A percentile compares a stretch with the other conserved stretches of the same genome.
Conservation (phyloP, 2,329 filamentous ascomycete species). For the Penicillium sp. region DNA sequence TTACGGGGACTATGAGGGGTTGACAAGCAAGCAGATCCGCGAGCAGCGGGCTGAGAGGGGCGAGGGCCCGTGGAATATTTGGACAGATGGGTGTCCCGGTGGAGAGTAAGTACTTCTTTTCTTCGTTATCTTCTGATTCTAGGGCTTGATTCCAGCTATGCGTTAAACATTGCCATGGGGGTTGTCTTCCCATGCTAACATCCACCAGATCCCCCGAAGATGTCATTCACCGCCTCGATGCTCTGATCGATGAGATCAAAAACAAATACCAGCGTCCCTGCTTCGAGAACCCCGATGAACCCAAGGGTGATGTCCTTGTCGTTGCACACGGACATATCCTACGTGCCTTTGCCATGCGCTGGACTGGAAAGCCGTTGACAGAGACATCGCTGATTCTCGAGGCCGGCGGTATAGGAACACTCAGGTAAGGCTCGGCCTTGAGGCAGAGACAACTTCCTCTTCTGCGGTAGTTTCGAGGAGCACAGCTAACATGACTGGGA, state of each 20-base stretch:
- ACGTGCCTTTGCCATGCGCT: slow-evolving; percentile 81
- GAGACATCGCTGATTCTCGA: slow-evolving; percentile 82
- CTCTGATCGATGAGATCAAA: slow-evolving; percentile 72
- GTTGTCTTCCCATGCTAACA: neutral
- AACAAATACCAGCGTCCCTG: slow-evolving; percentile 61
- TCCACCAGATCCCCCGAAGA: slow-evolving; percentile 65
- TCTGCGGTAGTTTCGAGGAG: neutral
- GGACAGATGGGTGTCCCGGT: slow-evolving; percentile 80
- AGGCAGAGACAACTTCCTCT: neutral
- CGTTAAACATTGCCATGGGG: neutral
- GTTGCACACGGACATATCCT: slow-evolving; percentile 91
- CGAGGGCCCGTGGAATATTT: slow-evolving; percentile 72
- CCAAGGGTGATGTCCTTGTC: slow-evolving; percentile 66
- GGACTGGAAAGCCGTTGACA: slow-evolving; percentile 70
- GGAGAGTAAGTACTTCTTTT: slow-evolving; percentile 64
- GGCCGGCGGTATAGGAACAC: slow-evolving; percentile 76
- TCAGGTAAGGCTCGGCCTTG: slow-evolving; percentile 56
- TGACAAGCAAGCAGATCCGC: slow-evolving; percentile 69
- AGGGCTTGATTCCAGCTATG: neutral
- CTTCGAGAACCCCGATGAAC: slow-evolving; percentile 55
- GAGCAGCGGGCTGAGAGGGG: slow-evolving; percentile 58
- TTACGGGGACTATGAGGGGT: slow-evolving; percentile 82
- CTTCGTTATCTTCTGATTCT: neutral
- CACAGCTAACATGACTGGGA: neutral
- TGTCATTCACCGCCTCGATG: slow-evolving; percentile 69